phyloP scores from a whole-genome alignment of 2,329 filamentous ascomycete species.

The Microcera coccophila region DNA sequence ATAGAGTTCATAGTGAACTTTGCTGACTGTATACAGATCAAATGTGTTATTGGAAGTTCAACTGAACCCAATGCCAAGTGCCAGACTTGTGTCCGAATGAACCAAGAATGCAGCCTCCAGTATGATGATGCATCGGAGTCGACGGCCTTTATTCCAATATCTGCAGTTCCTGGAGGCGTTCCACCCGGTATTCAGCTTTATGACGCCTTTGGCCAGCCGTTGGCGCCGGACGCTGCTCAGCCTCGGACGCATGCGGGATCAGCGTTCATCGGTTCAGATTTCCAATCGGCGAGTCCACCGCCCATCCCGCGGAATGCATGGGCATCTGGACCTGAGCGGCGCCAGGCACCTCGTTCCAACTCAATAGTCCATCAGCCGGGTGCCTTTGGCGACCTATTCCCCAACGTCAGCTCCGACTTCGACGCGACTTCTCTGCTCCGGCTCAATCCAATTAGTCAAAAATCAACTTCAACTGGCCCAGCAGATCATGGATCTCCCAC shows the following conservation, averaged over 20 bases:
- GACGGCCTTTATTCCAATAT: slow-evolving; percentile 57
- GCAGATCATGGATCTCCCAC: no score
- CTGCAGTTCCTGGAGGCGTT: slow-evolving; percentile 54
- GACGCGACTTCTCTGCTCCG: no score
- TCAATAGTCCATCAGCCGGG: no score
- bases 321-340: slow-evolving; percentile 2
- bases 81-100: slow-evolving; percentile 58
- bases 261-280: no score
- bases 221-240: slow-evolving; percentile 36
- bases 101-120: slow-evolving; percentile 59
- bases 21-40: no score
- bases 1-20: slow-evolving; percentile 6
- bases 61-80: slow-evolving; percentile 57
- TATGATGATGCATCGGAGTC: slow-evolving; percentile 54
- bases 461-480: no score
- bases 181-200: slow-evolving; percentile 54
- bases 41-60: slow-evolving; percentile 60
- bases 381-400: no score
- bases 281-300: no score
- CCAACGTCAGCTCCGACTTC: no score
- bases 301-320: slow-evolving; percentile 3
- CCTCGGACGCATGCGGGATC: no score
- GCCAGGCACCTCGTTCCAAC: not conserved
- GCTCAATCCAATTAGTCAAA: no score
- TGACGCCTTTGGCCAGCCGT: slow-evolving; percentile 55